A percentile compares a stretch with the other conserved stretches of the same genome.
These are phyloP conservation scores for Carpinus viminea DNA, from an alignment of 306 rosid genomes.

Conservation along the genomic window DNA sequence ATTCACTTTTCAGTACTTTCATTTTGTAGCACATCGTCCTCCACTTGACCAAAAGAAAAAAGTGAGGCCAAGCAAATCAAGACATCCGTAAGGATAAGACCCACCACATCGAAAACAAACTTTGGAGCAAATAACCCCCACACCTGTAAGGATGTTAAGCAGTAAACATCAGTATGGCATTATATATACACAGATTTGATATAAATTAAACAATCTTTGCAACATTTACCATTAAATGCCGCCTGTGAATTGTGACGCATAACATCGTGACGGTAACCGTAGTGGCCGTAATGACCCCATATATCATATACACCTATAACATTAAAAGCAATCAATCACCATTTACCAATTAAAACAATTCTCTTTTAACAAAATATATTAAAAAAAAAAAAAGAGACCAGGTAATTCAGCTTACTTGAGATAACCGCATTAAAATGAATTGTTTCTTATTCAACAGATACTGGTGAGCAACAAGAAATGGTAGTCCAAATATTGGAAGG, in stretches of 20 bases:
- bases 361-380: too few relatives aligned
- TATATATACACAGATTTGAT: conserved; percentile 6
- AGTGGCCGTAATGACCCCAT: conserved; percentile 67
- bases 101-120: conserved; percentile 81
- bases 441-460: conserved; percentile 23
- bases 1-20: conserved; percentile 16
- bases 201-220: neutral
- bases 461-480: conserved; percentile 61
- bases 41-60: conserved; percentile 54
- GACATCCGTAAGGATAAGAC: conserved; percentile 68
- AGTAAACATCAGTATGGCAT: conserved; percentile 12
- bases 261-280: conserved; percentile 66
- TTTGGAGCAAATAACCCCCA: conserved; percentile 99
- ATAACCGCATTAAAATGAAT: conserved; percentile 48
- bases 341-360: conserved; percentile 7
- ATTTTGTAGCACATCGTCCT: conserved; percentile 24
- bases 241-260: conserved; percentile 86
- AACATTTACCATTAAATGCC: conserved; percentile 85
- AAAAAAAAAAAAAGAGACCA: too few relatives aligned
- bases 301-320: conserved; percentile 66
- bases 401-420: conserved; percentile 59
- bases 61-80: conserved; percentile 71
- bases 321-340: conserved; percentile 15
- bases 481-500: conserved; percentile 84
- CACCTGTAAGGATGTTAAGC: conserved; percentile 54